Base-by-base conservation (phyloP, 495 filamentous ascomycete genomes). In the Aspergillus homomorphus region DNA sequence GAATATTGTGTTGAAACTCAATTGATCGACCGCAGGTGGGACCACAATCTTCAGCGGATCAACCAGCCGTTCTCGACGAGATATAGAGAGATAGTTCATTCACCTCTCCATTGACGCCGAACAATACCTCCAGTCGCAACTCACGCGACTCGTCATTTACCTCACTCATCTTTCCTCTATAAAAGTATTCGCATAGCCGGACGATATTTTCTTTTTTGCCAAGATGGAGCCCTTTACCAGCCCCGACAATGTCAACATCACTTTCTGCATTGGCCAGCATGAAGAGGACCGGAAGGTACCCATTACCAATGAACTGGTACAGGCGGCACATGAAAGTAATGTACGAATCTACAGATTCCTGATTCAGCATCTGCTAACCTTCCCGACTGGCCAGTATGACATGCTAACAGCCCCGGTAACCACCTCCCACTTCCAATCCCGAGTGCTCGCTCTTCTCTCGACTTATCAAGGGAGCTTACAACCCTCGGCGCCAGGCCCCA, bases 381-480 rank as follows among this genome's bases (percentile, higher is more conserved):
- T 51, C 26, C 51, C 41, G 48, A 45, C 8, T 33, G 6, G 18
- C 59, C 62, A 98, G 90, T 98, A 98, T 84, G 87, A 94, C 70
- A 90, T 96, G 81, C 82, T 96, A 65, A 96, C 93, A 0, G 87
- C 85, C 0, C 89, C 90, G 10, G 91, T 98, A 62, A 96, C 94
- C 1, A 97, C 88, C 51, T 65, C 82, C 10, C 80, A 87, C 64
- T 97, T 97, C 67, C 89, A 90, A 66, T 80, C 87, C 20, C 81
- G 91, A 38, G 86, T 98, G 8, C 75, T 88, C 51, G 73, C 77
- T 10, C 71, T 88, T 43, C 73, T 89, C 21, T 85, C 83, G n/a
- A 78, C 73, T 41, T 78, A 84, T 68, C 73, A 87, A 38, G 73
- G 75, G 7, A 70, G 71, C 45, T 49, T 70, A 20, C 66, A 72